Conservation (phyloP, 306 rosid genomes). For the Lotus japonicus region DNA sequence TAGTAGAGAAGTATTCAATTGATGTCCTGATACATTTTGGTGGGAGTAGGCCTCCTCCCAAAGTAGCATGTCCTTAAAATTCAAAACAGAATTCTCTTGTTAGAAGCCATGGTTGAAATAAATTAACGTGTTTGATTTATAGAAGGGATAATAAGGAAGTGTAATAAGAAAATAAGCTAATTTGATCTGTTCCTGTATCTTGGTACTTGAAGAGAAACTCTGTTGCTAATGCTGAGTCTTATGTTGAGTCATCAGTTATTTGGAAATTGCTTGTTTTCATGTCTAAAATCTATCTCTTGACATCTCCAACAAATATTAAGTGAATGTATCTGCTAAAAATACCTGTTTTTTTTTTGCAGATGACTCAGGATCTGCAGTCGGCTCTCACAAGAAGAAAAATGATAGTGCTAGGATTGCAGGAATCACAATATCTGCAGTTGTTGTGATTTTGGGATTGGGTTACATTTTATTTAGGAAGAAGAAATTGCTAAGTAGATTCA, state of each 20-base stretch:
- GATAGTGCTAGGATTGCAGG: slow-evolving; percentile 17
- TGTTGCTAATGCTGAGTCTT: neutral
- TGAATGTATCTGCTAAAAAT: slow-evolving; percentile 23
- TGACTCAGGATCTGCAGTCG: slow-evolving; percentile 7
- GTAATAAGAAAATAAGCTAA: neutral
- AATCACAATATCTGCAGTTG: slow-evolving; percentile 28
- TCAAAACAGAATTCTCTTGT: neutral
- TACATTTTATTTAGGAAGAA: slow-evolving; percentile 34
- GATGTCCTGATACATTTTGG: slow-evolving; percentile 1
- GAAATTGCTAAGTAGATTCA: slow-evolving; percentile 1
- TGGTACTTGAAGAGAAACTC: neutral
- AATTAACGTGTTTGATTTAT: neutral
- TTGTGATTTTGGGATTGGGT: slow-evolving; percentile 36
- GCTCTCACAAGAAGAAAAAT: slow-evolving; percentile 31
- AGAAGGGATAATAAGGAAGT: neutral
- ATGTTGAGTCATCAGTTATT: neutral
- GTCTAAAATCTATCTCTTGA: neutral
- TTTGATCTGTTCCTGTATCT: neutral
- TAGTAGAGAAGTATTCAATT: neutral
- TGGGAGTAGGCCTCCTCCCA: slow-evolving; percentile 23
- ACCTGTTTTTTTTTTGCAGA: neutral
- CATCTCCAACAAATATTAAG: neutral
- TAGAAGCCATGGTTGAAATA: neutral
- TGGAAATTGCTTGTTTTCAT: too few species aligned
- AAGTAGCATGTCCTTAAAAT: neutral